phyloP scores from a whole-genome alignment of 2,329 filamentous ascomycete genomes.

The Hypoxylon rubiginosum region DNA sequence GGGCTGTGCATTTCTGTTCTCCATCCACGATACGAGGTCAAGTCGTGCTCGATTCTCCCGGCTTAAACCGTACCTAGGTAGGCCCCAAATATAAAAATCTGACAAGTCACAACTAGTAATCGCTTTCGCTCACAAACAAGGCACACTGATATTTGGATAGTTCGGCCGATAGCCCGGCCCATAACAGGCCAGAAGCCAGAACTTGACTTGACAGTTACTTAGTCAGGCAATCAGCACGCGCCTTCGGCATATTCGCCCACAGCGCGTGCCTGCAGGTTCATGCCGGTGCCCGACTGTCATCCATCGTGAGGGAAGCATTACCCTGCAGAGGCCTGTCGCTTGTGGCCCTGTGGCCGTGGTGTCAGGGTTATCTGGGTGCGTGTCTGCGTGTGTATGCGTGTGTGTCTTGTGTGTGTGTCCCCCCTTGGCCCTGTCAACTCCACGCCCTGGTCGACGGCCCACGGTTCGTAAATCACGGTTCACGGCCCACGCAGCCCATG shows the following conservation, averaged over 20 bases:
- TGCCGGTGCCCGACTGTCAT: slow-evolving; percentile 23
- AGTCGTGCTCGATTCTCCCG: slow-evolving; percentile 20
- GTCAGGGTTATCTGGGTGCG: no score
- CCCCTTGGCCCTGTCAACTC: slow-evolving; percentile 14
- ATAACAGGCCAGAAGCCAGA: neutral
- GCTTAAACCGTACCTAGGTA: slow-evolving; percentile 27
- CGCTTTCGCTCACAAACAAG: neutral
- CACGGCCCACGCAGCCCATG: neutral
- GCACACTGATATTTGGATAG: neutral
- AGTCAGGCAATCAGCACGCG: slow-evolving; percentile 22
- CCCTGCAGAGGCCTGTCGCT: neutral
- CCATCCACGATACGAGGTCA: neutral
- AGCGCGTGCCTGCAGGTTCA: slow-evolving; percentile 38
- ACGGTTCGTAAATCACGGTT: neutral
- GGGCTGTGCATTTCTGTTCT: neutral
- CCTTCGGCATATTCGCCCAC: slow-evolving; percentile 37
- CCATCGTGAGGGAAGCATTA: neutral
- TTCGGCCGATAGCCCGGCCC: slow-evolving; percentile 13
- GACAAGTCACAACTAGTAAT: slow-evolving; percentile 13
- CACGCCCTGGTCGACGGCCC: slow-evolving; percentile 1
- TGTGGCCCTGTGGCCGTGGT: neutral
- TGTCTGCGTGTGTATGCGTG: no score
- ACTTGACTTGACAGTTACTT: neutral
- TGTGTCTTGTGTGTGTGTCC: neutral
- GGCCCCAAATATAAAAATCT: slow-evolving; percentile 14